Evolutionary conservation across 805 yeast species (phyloP).

Genomic region (Spathaspora arborariae): DNA sequence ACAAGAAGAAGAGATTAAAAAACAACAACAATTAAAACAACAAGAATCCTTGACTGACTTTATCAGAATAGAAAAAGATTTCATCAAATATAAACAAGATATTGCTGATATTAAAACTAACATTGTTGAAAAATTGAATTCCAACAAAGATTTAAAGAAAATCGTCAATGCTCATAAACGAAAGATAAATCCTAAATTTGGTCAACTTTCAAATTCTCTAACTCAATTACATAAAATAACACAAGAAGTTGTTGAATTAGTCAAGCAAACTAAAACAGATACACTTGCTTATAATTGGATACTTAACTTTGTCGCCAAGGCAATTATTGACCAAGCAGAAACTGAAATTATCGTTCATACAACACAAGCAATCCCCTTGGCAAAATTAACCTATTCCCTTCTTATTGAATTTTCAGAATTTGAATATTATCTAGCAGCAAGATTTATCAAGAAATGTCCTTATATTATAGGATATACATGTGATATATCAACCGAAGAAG

Average conservation of each 20-base stretch:
- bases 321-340: constrained; percentile 87
- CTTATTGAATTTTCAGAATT: constrained; percentile 48
- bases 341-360: constrained; percentile 83
- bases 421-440: constrained; percentile 59
- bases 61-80: constrained; percentile 37
- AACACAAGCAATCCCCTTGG: constrained; percentile 75
- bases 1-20: constrained; percentile 12
- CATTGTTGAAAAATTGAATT: constrained; percentile 52
- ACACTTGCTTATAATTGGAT: constrained; percentile 66
- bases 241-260: constrained; percentile 45
- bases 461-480: constrained; percentile 79
- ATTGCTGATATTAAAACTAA: constrained; percentile 57
- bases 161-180: constrained; percentile 60
- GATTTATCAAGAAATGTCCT: constrained; percentile 91
- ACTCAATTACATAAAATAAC: constrained; percentile 54
- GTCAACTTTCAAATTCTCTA: constrained; percentile 78
- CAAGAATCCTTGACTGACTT: constrained; percentile 30
- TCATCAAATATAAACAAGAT: constrained; percentile 45
- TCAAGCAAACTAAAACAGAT: constrained; percentile 45
- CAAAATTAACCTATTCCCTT: constrained; percentile 55
- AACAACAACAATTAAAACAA: constrained; percentile 12
- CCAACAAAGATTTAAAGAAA: constrained; percentile 50
- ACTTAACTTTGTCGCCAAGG: constrained; percentile 79
- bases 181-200: constrained; percentile 82
- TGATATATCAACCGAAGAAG: constrained; percentile 73